These are phyloP conservation scores for Primulina huaijiensis DNA, from an alignment of 257 asterid genomes.

Conservation along the genomic window DNA sequence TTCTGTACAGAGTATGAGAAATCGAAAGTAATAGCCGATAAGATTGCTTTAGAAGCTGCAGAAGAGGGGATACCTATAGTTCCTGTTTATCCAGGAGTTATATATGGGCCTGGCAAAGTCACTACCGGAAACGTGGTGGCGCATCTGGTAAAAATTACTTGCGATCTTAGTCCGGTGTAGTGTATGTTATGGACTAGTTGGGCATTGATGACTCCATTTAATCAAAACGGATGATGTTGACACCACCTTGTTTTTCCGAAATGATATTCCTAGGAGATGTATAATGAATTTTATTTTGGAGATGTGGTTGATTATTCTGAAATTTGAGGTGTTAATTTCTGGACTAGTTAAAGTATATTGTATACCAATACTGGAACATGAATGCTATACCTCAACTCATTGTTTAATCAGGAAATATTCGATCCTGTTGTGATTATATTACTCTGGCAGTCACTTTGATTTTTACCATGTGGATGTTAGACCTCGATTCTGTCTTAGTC, in stretches of 20 bases:
- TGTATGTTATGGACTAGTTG: constrained; percentile 15
- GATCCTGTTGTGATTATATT: neutral
- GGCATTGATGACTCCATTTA: neutral
- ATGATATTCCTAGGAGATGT: neutral
- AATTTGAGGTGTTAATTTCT: too few relatives aligned
- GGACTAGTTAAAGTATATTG: neutral
- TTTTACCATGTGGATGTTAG: neutral
- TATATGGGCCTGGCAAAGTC: constrained; percentile 87
- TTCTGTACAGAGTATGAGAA: constrained; percentile 87
- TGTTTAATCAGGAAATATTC: neutral
- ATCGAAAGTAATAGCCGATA: constrained; percentile 75
- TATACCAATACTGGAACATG: too few relatives aligned
- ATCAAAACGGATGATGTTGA: neutral
- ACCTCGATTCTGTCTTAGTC: neutral
- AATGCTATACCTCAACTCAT: neutral
- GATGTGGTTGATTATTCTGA: too few relatives aligned
- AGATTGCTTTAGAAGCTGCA: constrained; percentile 78
- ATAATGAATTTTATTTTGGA: too few relatives aligned
- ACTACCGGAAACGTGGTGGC: constrained; percentile 78
- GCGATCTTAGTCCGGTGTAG: constrained; percentile 21
- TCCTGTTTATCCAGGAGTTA: constrained; percentile 89
- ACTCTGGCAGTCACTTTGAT: neutral
- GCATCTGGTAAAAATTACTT: constrained; percentile 48
- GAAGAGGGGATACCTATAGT: constrained; percentile 71
- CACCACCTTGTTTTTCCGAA: neutral